These are phyloP conservation scores for Gossypium anomalum DNA, from an alignment of 345 rosid genomes.

Conservation along the genomic window DNA sequence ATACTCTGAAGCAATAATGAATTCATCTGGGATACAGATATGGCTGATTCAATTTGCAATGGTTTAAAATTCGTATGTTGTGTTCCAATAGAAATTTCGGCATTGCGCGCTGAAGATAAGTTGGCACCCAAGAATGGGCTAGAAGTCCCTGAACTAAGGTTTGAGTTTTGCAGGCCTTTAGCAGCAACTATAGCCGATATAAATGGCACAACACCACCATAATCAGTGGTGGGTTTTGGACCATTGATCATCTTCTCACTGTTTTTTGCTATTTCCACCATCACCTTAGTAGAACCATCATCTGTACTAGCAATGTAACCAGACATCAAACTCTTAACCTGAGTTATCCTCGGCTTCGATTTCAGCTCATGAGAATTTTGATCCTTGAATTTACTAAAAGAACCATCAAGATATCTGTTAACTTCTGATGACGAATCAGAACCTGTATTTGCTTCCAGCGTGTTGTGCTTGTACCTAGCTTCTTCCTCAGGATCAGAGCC, in stretches of 20 bases:
- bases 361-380: conserved; percentile 4
- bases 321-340: conserved; percentile 13
- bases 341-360: conserved; percentile 10
- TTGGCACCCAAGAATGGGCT: conserved; percentile 18
- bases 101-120: conserved; percentile 16
- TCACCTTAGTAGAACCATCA: conserved; percentile 13
- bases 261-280: conserved; percentile 9
- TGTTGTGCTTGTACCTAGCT: conserved; percentile 11
- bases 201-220: conserved; percentile 10
- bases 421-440: not conserved
- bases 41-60: conserved; percentile 22
- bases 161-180: conserved; percentile 14
- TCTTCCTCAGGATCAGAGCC: conserved; percentile 27
- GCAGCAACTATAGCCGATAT: conserved; percentile 18
- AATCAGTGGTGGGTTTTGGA: conserved; percentile 8
- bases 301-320: conserved; percentile 12
- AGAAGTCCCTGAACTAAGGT: conserved; percentile 18
- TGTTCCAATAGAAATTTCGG: not conserved
- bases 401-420: not conserved
- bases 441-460: conserved; percentile 6
- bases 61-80: conserved; percentile 16
- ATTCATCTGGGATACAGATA: conserved; percentile 59
- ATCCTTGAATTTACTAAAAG: conserved; percentile 4
- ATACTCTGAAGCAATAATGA: conserved; percentile 37
- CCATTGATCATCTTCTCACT: not conserved